Evolutionary conservation across 1,284 basidiomycete species (phyloP).

Genomic region (Boletus mariae): DNA sequence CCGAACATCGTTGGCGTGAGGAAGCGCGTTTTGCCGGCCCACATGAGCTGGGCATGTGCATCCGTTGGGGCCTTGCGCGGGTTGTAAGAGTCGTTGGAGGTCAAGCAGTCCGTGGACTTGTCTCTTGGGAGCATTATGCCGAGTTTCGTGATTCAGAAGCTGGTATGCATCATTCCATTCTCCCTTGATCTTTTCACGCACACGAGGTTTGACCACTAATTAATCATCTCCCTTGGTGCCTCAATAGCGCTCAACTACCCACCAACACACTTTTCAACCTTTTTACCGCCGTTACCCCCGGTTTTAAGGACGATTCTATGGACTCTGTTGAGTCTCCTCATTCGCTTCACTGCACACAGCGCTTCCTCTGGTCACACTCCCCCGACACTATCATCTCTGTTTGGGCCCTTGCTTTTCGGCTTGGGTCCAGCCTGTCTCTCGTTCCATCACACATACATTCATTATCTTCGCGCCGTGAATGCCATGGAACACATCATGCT

Average conservation of each 20-base stretch:
- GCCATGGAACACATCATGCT: conserved; percentile 88
- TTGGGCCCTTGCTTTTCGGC: conserved; percentile 82
- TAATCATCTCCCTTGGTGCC: conserved; percentile 18
- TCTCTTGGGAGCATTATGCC: conserved; percentile 77
- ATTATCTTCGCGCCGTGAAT: conserved; percentile 76
- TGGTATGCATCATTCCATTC: conserved; percentile 46
- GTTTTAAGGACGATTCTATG: conserved; percentile 58
- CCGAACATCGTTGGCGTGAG: conserved; percentile 63
- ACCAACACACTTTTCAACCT: conserved; percentile 62
- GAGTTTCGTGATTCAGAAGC: conserved; percentile 76
- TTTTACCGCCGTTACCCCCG: conserved; percentile 52
- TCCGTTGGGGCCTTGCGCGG: conserved; percentile 81
- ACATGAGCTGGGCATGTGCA: conserved; percentile 81
- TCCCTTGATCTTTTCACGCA: conserved; percentile 19
- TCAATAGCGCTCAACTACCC: conserved; percentile 57
- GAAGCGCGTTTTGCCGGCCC: conserved; percentile 80
- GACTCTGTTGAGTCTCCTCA: conserved; percentile 70
- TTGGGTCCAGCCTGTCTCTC: conserved; percentile 58
- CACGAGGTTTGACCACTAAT: conserved; percentile 23
- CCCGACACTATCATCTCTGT: conserved; percentile 81
- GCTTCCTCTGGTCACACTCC: conserved; percentile 80
- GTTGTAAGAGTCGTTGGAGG: conserved; percentile 64
- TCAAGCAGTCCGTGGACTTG: conserved; percentile 64
- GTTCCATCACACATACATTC: conserved; percentile 75
- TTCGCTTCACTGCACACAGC: conserved; percentile 78